Base-by-base conservation (phyloP, 2,329 filamentous ascomycete species). In the Nectriaceae sp. region DNA sequence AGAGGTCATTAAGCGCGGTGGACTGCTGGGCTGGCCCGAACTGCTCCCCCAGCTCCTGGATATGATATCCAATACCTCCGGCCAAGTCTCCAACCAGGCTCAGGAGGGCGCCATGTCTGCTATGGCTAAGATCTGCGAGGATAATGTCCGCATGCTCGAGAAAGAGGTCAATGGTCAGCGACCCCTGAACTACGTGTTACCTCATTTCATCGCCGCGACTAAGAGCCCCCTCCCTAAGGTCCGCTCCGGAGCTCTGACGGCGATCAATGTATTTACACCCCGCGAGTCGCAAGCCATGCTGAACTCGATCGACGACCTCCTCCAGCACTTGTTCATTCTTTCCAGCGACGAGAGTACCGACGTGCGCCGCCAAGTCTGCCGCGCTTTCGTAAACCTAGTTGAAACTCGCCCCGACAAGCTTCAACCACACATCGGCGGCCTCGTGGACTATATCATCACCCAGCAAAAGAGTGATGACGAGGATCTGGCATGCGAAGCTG, bases 31-130 rank as follows among this genome's bases (percentile, higher is more conserved):
- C 59, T 99, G 94, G 94, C 91, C 94, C 11, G 89, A 96, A 65
- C 77, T 97, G 50, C 78, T 99, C 26, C 86, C 90, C 41, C 88
- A 96, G 60, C 78, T 99, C 18, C 73, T 97, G 56, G 78, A 83
- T 46, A 79, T 96, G 69, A 83, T 96, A 53, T 81, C 82, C 56
- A 95, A 96, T 69, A 73, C 84, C 47, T 77, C 75, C 39, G 87
- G 88, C 35, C 83, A 87, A 54, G 75, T 85, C 19, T 76, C 89
- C 5, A 74, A 80, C 37, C 82, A 89, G 64, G 85, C 87, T 11
- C 91, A 97, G 66, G 93, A 99, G 68, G 92, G 92, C 52, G 92
- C 90, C 59, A 96, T 97, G 88, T 84, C 89, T 41, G 92, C 94
- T 40, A 78, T 99, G 70, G 77, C 88, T 67, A 97, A 97, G 76